phyloP scores from a whole-genome alignment of 768 basidiomycete genomes.

The Xerocomellus intermedius region DNA sequence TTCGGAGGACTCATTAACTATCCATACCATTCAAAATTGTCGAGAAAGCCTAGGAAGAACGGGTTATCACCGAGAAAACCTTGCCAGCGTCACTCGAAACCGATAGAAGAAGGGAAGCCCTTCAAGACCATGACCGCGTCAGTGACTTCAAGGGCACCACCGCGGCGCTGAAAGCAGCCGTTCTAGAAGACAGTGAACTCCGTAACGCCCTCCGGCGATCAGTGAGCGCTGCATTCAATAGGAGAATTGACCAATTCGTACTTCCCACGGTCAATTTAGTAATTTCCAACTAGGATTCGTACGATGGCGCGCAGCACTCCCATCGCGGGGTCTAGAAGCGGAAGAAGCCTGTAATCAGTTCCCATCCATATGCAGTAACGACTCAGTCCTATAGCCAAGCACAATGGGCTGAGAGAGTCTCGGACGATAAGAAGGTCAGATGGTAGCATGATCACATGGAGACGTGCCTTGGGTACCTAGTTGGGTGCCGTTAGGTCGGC shows the following conservation, averaged over 20 bases:
- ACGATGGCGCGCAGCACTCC: conserved; percentile 32
- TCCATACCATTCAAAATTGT: conserved; percentile 65
- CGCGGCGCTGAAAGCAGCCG: conserved; percentile 50
- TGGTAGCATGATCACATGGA: neutral
- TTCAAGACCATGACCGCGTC: conserved; percentile 61
- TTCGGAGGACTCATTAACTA: neutral
- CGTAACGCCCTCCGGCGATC: no score
- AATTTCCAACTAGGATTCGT: neutral
- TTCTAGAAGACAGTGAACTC: no score
- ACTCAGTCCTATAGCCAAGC: conserved; percentile 64
- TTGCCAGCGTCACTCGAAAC: no score
- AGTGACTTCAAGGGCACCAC: conserved; percentile 65
- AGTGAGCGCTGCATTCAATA: no score
- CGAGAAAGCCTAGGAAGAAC: conserved; percentile 51
- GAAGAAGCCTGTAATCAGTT: neutral
- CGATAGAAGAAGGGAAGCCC: conserved; percentile 53
- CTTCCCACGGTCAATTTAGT: neutral
- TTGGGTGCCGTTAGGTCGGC: conserved; percentile 59
- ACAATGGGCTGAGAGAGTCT: conserved; percentile 47
- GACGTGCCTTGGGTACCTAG: conserved; percentile 58
- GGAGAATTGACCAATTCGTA: conserved; percentile 34
- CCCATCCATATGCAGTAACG: neutral
- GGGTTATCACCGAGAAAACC: neutral
- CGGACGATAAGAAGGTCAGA: neutral
- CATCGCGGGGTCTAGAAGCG: conserved; percentile 50